phyloP scores from a whole-genome alignment of 2,329 filamentous ascomycete genomes.

The Aureobasidium namibiae region DNA sequence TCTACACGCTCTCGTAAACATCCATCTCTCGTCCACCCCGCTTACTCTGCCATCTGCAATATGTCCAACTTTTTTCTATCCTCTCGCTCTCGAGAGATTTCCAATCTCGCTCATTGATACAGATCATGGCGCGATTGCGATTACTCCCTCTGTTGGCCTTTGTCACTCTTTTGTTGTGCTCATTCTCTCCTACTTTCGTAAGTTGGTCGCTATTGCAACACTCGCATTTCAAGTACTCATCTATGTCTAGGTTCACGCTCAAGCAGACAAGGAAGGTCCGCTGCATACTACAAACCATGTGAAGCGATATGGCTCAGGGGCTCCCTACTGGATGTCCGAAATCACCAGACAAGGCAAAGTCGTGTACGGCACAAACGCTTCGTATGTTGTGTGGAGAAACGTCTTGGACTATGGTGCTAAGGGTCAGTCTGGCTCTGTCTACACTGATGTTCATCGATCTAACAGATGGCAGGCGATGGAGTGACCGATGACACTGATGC shows the following conservation, averaged over 20 bases:
- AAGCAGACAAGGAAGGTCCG: not conserved
- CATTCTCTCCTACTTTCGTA: not conserved
- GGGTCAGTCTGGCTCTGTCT: slow-evolving; percentile 20
- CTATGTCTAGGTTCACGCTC: not conserved
- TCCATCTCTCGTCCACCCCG: not conserved
- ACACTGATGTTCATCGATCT: not conserved
- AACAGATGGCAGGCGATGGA: slow-evolving; percentile 20
- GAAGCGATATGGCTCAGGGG: slow-evolving; percentile 24
- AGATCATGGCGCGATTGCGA: not conserved
- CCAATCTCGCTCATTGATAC: not conserved
- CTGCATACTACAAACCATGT: slow-evolving; percentile 18
- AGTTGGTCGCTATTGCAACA: not conserved
- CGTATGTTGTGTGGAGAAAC: slow-evolving; percentile 36
- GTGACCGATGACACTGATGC: slow-evolving; percentile 24
- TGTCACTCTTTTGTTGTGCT: not conserved
- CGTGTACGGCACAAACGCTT: slow-evolving; percentile 29
- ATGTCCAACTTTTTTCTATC: not conserved
- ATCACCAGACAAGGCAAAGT: slow-evolving; percentile 35
- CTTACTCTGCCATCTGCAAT: not conserved
- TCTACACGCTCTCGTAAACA: slow-evolving; percentile 1
- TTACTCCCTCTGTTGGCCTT: not conserved
- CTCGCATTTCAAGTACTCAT: not conserved
- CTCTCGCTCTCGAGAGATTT: not conserved
- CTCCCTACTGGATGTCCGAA: slow-evolving; percentile 32
- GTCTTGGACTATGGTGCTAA: slow-evolving; percentile 35